Evolutionary conservation across 352 stramenopile species (phyloP).

Genomic region (Globisporangium spiculum): DNA sequence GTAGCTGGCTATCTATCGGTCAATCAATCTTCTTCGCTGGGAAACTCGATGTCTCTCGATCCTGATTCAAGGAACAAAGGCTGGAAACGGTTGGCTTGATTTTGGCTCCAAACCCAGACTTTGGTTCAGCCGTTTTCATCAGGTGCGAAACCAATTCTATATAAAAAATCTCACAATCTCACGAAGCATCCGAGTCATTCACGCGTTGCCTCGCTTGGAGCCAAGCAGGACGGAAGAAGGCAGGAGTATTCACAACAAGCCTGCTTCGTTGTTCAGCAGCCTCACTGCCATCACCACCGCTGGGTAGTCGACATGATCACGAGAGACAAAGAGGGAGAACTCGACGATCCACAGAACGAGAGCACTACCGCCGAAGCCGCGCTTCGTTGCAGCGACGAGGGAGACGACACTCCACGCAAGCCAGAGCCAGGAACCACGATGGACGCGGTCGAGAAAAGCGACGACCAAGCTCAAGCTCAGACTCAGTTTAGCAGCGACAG

Average conservation of each 20-base stretch:
- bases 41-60: not conserved
- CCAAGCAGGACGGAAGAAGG: too few relatives aligned
- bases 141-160: slow-evolving; percentile 2
- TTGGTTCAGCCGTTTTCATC: slow-evolving; percentile 1
- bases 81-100: not conserved
- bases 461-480: not conserved
- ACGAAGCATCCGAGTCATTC: not conserved
- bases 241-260: not conserved
- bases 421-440: not conserved
- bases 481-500: not conserved
- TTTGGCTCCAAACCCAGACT: not conserved
- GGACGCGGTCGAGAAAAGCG: not conserved
- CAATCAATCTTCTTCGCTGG: not conserved
- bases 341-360: not conserved
- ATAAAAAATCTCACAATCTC: not conserved
- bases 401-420: not conserved
- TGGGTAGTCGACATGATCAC: not conserved
- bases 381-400: not conserved
- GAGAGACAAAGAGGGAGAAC: not conserved
- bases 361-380: not conserved
- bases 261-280: not conserved
- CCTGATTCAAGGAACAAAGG: not conserved
- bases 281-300: not conserved
- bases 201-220: not conserved
- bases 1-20: not conserved